phyloP scores from a whole-genome alignment of 78 protist genomes.

The Cavenderia fasciculata region DNA sequence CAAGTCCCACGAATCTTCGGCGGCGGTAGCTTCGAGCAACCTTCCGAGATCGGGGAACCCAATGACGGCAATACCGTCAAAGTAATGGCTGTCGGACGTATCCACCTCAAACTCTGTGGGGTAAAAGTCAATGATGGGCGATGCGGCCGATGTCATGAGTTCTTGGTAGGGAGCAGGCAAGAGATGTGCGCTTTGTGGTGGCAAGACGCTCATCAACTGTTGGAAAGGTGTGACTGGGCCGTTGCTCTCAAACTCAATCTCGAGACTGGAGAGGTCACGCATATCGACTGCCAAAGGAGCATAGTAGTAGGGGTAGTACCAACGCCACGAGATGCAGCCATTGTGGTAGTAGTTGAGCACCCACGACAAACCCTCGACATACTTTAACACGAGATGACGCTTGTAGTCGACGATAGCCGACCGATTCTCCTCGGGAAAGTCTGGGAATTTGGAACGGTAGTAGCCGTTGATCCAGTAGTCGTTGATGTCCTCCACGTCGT shows the following conservation, averaged over 20 bases:
- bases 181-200: slow-evolving; percentile 76
- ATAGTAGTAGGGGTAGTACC: slow-evolving; percentile 96
- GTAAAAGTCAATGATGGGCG: slow-evolving; percentile 87
- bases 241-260: slow-evolving; percentile 65
- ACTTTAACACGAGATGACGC: not conserved
- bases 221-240: slow-evolving; percentile 91
- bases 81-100: slow-evolving; percentile 82
- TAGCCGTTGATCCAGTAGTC: slow-evolving; percentile 20
- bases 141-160: slow-evolving; percentile 41
- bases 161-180: slow-evolving; percentile 64
- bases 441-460: slow-evolving; percentile 36
- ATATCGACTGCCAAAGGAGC: slow-evolving; percentile 91
- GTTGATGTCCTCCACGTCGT: slow-evolving; percentile 5
- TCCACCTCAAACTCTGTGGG: slow-evolving; percentile 88
- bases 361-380: slow-evolving; percentile 90
- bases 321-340: slow-evolving; percentile 94
- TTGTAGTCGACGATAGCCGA: not conserved
- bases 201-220: slow-evolving; percentile 95
- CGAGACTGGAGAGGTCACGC: slow-evolving; percentile 4
- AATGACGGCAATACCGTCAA: slow-evolving; percentile 91
- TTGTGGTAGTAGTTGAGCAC: slow-evolving; percentile 93
- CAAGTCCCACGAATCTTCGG: slow-evolving; percentile 9
- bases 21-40: slow-evolving; percentile 54
- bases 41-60: slow-evolving; percentile 84
- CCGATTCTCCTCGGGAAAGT: slow-evolving; percentile 17